Conservation (phyloP, 805 yeast species). For the Wickerhamiella sorbophila region DNA sequence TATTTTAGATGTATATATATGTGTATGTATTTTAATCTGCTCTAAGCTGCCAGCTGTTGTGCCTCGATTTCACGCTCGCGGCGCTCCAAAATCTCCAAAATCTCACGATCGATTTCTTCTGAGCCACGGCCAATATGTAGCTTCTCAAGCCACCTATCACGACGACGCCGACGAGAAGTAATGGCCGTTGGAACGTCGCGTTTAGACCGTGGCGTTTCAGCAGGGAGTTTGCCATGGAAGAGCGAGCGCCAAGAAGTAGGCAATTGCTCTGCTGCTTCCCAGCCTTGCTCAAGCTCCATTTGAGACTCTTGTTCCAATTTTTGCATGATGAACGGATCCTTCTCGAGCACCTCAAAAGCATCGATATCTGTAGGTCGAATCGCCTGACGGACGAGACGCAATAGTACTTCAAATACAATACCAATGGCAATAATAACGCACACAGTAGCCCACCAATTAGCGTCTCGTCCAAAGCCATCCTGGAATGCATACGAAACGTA, state of each 20-base stretch:
- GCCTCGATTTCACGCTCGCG: conserved; percentile 24
- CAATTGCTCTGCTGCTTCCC: conserved; percentile 33
- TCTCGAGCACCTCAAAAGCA: conserved; percentile 62
- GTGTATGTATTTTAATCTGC: neutral
- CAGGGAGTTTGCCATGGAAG: neutral
- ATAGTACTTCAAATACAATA: conserved; percentile 47
- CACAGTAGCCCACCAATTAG: conserved; percentile 76
- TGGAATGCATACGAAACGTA: conserved; percentile 58
- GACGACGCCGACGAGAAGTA: conserved; percentile 11
- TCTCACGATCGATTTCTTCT: conserved; percentile 25
- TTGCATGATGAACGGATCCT: conserved; percentile 48
- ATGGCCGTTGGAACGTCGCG: neutral
- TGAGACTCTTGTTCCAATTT: conserved; percentile 60
- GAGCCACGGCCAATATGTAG: conserved; percentile 19
- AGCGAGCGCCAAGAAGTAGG: conserved; percentile 55
- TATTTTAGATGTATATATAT: neutral
- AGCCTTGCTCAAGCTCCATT: conserved; percentile 53
- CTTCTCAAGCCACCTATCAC: conserved; percentile 17
- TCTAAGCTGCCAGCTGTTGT: neutral
- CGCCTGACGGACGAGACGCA: conserved; percentile 42
- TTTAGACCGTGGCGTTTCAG: neutral
- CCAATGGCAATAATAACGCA: conserved; percentile 45
- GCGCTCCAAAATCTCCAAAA: conserved; percentile 24
- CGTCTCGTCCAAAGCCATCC: conserved; percentile 61
- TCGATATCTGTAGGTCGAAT: conserved; percentile 63